Conservation (phyloP, 2,329 filamentous ascomycete species). For the Aspergillus phoenicis region DNA sequence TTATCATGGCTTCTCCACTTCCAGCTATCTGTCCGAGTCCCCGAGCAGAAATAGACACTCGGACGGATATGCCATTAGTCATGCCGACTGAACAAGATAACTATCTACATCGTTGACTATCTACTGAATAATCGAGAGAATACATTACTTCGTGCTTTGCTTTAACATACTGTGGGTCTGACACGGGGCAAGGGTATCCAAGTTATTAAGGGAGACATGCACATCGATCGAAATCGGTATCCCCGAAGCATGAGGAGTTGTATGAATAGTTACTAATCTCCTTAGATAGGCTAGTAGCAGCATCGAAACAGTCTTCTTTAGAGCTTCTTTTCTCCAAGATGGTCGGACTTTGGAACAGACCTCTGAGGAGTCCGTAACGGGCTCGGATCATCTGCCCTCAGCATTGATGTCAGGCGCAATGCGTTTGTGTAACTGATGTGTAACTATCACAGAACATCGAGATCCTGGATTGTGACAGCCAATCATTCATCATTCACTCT, state of each 20-base stretch:
- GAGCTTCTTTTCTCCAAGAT: background rate
- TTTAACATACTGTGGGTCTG: background rate
- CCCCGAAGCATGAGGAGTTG: too few relatives aligned
- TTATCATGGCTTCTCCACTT: constrained; percentile 19
- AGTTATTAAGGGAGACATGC: too few relatives aligned
- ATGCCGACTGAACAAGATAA: background rate
- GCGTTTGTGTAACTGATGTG: background rate
- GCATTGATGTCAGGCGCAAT: background rate
- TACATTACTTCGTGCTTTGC: background rate
- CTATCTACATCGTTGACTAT: background rate
- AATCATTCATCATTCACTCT: background rate
- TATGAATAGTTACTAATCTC: too few relatives aligned
- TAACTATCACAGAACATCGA: background rate
- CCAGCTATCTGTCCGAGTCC: background rate
- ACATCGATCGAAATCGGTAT: too few relatives aligned
- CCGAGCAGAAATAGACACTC: background rate
- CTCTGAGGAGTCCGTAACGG: background rate
- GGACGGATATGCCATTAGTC: background rate
- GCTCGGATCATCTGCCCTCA: background rate
- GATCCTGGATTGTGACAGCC: background rate
- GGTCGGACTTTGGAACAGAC: background rate
- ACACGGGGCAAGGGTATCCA: too few relatives aligned
- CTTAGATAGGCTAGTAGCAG: background rate
- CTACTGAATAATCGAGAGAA: background rate
- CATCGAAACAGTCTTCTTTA: background rate